Base-by-base conservation (phyloP, 805 yeast genomes). In the Saturnispora halmiae region DNA sequence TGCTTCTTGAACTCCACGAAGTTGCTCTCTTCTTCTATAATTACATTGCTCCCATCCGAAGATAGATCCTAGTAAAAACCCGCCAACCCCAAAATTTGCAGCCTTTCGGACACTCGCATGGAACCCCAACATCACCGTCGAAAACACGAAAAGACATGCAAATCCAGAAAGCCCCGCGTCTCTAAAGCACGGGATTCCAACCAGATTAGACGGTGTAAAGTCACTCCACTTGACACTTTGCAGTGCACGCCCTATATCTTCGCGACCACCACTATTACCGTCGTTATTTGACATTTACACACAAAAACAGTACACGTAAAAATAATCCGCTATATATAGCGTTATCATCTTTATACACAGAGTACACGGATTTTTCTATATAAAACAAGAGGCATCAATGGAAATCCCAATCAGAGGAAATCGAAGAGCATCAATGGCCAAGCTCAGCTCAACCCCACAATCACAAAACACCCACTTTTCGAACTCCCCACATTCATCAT, bases 31-130 rank as follows among this genome's bases (percentile, higher is more conserved):
- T 57, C 94, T 69, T 35, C 75, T 69, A 36, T 76, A 67, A 44
- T 95, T 69, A 59, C 97, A 88, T 60, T 86, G 95, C 56, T 88
- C 96, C 95, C 95, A 88, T 1, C 94, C 84, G 21, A 83, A 77
- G 0, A 83, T 69, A 34, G 84, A 77, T 1, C 96, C 96, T 16
- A 86, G 56, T 42, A 83, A 60, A 48, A 86, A 74, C 3, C 92
- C 94, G 29, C 82, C 82, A 38, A 83, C 67, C 8, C 80, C 79
- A 95, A 96, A 88, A 54, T 88, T 84, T 13, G 75, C 66, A 1
- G 94, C 78, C 46, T 71, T 71, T 8, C 64, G 56, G 0, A 79
- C 69, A 37, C 75, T 73, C 52, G 79, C 79, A 52, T 78, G 85
- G 39, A 78, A 75, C 26, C 80, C 54, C 42, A 81, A 77, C 28